These are phyloP conservation scores for Suillus subluteus DNA, from an alignment of 768 basidiomycete genomes.

Conservation along the genomic window DNA sequence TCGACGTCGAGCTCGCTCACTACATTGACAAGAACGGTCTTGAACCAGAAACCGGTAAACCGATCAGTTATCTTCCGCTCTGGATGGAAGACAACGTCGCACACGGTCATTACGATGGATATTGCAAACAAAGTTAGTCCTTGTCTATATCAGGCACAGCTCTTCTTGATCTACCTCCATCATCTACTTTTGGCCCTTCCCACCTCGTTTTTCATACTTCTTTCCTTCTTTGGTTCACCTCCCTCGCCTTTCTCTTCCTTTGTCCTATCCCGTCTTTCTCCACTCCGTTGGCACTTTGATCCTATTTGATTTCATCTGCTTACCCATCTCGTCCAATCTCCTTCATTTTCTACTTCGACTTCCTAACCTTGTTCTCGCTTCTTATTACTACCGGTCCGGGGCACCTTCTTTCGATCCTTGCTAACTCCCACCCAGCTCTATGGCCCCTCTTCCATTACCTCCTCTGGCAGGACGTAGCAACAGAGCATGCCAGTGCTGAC, in stretches of 20 bases:
- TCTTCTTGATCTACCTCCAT: constrained; percentile 8
- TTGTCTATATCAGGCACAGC: constrained; percentile 18
- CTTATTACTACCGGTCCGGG: background rate
- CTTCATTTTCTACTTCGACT: constrained; percentile 1
- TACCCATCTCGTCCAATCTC: background rate
- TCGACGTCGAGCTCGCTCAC: constrained; percentile 65
- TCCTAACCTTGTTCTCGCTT: constrained; percentile 2
- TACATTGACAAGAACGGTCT: constrained; percentile 46
- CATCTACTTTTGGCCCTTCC: background rate
- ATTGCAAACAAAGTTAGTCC: constrained; percentile 92
- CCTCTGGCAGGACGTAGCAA: constrained; percentile 95
- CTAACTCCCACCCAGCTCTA: constrained; percentile 55
- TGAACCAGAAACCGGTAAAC: constrained; percentile 52
- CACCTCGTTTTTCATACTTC: background rate
- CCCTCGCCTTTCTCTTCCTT: background rate
- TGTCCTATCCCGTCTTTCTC: too few relatives aligned
- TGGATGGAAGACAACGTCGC: constrained; percentile 91
- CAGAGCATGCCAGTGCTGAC: constrained; percentile 86
- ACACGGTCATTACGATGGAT: constrained; percentile 95
- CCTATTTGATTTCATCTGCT: background rate
- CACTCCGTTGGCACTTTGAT: background rate
- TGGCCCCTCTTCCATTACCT: constrained; percentile 99
- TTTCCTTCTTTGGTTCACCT: background rate
- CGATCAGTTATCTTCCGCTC: constrained; percentile 76
- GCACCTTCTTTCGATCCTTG: background rate